Conservation (phyloP, 1,139 yeast species). For the Torulaspora globosa region DNA sequence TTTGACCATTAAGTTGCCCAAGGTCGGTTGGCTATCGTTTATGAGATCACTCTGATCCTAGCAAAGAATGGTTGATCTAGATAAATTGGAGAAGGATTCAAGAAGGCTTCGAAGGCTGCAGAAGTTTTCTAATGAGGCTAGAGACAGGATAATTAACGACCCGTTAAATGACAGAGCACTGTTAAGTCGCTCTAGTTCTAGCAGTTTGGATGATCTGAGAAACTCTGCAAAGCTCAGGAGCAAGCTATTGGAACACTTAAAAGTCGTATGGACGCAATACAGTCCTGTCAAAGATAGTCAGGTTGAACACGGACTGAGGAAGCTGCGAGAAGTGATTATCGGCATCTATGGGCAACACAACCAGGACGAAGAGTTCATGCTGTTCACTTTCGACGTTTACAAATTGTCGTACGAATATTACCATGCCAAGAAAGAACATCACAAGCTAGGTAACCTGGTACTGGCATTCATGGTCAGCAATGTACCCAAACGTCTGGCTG, state of each 20-base stretch:
- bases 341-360: constrained; percentile 9
- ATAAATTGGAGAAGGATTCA: background rate
- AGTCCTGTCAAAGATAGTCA: constrained; percentile 2
- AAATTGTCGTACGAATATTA: constrained; percentile 17
- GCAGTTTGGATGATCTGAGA: constrained; percentile 10
- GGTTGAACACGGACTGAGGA: constrained; percentile 23
- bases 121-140: constrained; percentile 20
- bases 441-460: constrained; percentile 10
- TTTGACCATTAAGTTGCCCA: background rate
- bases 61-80: background rate
- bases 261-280: background rate
- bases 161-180: constrained; percentile 20
- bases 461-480: constrained; percentile 11
- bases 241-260: constrained; percentile 10
- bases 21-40: background rate
- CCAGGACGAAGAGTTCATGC: constrained; percentile 9
- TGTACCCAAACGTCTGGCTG: constrained; percentile 1
- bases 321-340: constrained; percentile 23
- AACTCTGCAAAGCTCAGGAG: constrained; percentile 11
- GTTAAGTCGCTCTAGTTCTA: constrained; percentile 18
- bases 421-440: constrained; percentile 9
- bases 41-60: background rate
- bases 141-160: constrained; percentile 16
- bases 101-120: constrained; percentile 12
- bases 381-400: constrained; percentile 14